Evolutionary conservation across 2,329 filamentous ascomycete genomes (phyloP).

Genomic region (Cryphonectria parasitica): DNA sequence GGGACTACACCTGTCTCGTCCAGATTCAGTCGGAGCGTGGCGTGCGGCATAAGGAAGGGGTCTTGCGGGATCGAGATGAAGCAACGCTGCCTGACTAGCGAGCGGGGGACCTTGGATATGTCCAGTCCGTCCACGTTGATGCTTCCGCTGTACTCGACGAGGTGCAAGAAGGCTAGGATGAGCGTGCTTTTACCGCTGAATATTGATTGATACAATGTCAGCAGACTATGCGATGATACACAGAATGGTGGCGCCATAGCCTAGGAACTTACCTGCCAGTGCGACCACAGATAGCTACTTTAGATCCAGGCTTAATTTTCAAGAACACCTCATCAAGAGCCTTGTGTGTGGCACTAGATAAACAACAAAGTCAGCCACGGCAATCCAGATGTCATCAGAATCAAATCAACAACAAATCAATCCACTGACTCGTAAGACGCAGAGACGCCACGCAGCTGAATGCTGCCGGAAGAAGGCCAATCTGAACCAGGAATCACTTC

Average conservation of each 20-base stretch:
- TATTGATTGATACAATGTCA: conserved; percentile 24
- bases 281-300: conserved; percentile 56
- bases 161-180: conserved; percentile 51
- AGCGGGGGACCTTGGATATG: conserved; percentile 46
- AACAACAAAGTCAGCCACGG: conserved; percentile 11
- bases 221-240: background rate
- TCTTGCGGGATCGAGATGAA: conserved; percentile 51
- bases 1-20: conserved; percentile 44
- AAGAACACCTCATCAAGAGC: conserved; percentile 37
- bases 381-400: conserved; percentile 15
- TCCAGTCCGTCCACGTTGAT: conserved; percentile 54
- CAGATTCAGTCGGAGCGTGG: conserved; percentile 51
- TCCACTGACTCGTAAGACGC: conserved; percentile 35
- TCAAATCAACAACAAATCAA: background rate
- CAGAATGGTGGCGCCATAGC: background rate
- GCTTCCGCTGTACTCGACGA: conserved; percentile 46
- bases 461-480: conserved; percentile 37
- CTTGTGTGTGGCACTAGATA: background rate
- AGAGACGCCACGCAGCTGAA: conserved; percentile 36
- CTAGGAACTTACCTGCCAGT: conserved; percentile 49
- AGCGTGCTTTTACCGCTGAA: conserved; percentile 47
- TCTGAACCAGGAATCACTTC: conserved; percentile 1
- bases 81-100: conserved; percentile 47
- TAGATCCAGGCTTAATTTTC: conserved; percentile 46
- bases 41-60: conserved; percentile 44